Evolutionary conservation across 1,284 basidiomycete genomes (phyloP), one percentile per base, ranked within the genome.

Genomic region (Trichosporon faecale): DNA sequence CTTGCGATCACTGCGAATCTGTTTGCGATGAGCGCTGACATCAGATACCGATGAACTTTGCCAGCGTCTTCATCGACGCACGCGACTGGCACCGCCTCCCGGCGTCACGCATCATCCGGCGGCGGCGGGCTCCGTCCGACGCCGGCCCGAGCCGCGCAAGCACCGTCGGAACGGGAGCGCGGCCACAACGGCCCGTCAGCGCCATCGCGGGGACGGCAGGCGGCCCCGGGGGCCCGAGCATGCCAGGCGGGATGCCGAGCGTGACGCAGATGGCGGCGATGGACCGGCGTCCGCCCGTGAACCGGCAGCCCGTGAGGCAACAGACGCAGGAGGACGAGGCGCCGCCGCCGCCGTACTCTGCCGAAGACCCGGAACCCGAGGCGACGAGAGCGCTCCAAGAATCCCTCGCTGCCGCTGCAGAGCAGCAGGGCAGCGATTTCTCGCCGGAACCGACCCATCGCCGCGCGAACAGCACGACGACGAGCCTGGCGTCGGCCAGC

Each of bases 351-450:
- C 80, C 80, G 4, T 83, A 83, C 70, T 64, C 78, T 8, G 69
- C 73, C 25, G 68, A 76, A 40, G 81, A 83, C 72, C 80, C 81
- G 5, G 80, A 83, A 44, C 81, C 81, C 1, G 79, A 80, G 23
- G 73, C 77, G 9, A 83, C 81, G 1, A 55, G 77, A 18, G 66
- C 76, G 25, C 69, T 82, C 37, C 75, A 82, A 66, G 77, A 78
- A 29, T 70, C 74, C 52, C 69, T 82, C 6, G 77, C 77, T 8
- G 76, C 78, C 0, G 64, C 40, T 0, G 57, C 57, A 8, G 57
- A 33, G 57, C 29, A 61, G 57, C 21, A 61, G 11, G 33, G 49
- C 16, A 61, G 27, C 57, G 57, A 31, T 7, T 11, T 61, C 3
- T 6, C 57, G 49, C 46, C 46, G 11, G 33, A 29, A 27, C 64